Conservation (phyloP, 2,329 filamentous ascomycete species). For the Aschersonia sp. region DNA sequence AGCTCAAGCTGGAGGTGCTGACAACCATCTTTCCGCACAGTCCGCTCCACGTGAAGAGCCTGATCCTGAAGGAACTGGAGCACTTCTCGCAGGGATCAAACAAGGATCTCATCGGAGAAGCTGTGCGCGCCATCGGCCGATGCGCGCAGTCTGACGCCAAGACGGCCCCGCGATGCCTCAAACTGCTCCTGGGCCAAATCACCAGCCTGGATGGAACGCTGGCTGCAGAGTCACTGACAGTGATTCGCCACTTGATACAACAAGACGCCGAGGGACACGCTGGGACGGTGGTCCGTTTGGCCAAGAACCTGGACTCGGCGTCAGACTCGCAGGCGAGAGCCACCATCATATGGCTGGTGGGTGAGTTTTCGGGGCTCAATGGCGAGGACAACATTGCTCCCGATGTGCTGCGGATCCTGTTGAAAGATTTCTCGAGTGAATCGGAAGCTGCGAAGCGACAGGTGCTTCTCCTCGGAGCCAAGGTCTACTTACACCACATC, state of each 20-base stretch:
- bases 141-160: slow-evolving; percentile 68
- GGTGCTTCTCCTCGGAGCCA: slow-evolving; percentile 85
- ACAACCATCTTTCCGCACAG: slow-evolving; percentile 83
- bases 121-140: slow-evolving; percentile 81
- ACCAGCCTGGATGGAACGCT: slow-evolving; percentile 76
- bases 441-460: slow-evolving; percentile 78
- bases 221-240: slow-evolving; percentile 84
- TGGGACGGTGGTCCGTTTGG: slow-evolving; percentile 74
- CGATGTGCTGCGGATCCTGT: slow-evolving; percentile 77
- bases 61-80: slow-evolving; percentile 84
- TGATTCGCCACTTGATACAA: slow-evolving; percentile 90
- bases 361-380: slow-evolving; percentile 74
- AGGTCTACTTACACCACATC: slow-evolving; percentile 84
- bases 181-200: slow-evolving; percentile 72
- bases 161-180: slow-evolving; percentile 66
- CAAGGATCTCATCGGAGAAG: slow-evolving; percentile 68
- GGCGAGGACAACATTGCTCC: slow-evolving; percentile 81
- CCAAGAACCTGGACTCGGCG: slow-evolving; percentile 80
- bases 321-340: slow-evolving; percentile 80
- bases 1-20: slow-evolving; percentile 79
- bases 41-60: slow-evolving; percentile 58
- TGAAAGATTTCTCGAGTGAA: slow-evolving; percentile 74
- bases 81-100: slow-evolving; percentile 72
- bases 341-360: slow-evolving; percentile 94
- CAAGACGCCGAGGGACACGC: slow-evolving; percentile 69